These are phyloP conservation scores for Cordyceps cicadae DNA, from an alignment of 2,329 filamentous ascomycete genomes.

Conservation along the genomic window DNA sequence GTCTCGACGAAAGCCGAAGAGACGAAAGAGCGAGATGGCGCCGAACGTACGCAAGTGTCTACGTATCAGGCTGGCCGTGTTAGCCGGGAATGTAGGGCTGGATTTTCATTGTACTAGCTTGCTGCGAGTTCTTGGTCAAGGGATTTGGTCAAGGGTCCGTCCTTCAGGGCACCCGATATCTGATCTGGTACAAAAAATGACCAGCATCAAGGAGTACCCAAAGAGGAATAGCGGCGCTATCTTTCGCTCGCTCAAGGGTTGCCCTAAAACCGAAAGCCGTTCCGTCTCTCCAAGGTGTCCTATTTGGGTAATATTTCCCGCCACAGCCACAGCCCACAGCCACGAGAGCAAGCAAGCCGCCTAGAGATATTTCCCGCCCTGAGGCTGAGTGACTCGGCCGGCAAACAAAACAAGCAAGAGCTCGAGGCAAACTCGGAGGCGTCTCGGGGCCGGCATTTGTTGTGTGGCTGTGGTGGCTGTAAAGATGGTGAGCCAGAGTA, in stretches of 20 bases:
- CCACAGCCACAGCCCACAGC: background rate
- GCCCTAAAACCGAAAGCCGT: slow-evolving; percentile 3
- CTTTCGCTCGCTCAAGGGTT: background rate
- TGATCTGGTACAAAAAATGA: background rate
- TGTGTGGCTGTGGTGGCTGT: background rate
- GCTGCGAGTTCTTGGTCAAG: background rate
- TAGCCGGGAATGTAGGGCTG: background rate
- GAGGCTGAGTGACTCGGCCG: background rate
- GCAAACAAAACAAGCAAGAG: background rate
- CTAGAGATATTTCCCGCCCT: background rate
- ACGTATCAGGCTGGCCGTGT: slow-evolving; percentile 2
- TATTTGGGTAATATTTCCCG: background rate
- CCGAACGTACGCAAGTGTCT: background rate
- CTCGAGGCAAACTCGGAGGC: background rate
- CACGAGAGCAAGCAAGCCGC: too few species aligned
- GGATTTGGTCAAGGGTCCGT: background rate
- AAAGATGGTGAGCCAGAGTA: background rate
- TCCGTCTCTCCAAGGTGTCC: background rate
- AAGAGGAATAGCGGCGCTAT: background rate
- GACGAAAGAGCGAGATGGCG: slow-evolving; percentile 1
- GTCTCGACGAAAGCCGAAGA: background rate
- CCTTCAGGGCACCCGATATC: background rate
- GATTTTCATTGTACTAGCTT: background rate
- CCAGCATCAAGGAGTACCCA: background rate
- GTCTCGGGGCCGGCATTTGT: background rate